Conservation (phyloP, 495 filamentous ascomycete genomes). For the Daldinia bambusicola region DNA sequence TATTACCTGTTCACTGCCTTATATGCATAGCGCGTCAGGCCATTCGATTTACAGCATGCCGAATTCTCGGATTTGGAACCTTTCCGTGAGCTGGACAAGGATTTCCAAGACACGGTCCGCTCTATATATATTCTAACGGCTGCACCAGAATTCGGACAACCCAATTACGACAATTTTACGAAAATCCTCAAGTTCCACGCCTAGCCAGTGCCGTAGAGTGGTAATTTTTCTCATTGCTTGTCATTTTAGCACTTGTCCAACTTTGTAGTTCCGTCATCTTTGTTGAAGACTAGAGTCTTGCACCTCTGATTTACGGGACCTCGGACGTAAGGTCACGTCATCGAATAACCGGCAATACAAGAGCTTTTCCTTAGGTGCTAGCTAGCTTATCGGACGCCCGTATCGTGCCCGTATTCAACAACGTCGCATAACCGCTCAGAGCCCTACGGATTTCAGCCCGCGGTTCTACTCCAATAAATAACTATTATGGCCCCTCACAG, state of each 20-base stretch:
- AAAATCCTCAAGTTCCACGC: not conserved
- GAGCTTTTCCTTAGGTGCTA: not conserved
- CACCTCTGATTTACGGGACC: not conserved
- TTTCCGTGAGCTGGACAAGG: conserved; percentile 31
- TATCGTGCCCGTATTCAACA: conserved; percentile 12
- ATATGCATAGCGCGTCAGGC: conserved; percentile 32
- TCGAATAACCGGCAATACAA: not conserved
- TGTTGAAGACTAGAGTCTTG: not conserved
- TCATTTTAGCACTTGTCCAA: not conserved
- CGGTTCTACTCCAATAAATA: not conserved
- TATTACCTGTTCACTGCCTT: not conserved
- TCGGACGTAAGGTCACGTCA: not conserved
- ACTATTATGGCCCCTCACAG: conserved; percentile 40
- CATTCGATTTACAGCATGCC: conserved; percentile 32
- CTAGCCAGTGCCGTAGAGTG: not conserved
- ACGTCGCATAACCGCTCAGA: conserved; percentile 15
- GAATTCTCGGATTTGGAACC: conserved; percentile 21
- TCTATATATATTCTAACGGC: conserved; percentile 26
- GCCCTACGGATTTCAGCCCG: not conserved
- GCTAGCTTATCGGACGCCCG: conserved; percentile 5
- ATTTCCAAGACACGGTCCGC: conserved; percentile 24
- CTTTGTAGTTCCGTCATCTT: not conserved
- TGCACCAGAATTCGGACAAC: conserved; percentile 8
- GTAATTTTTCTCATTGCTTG: not conserved
- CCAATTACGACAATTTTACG: conserved; percentile 15